phyloP scores from a whole-genome alignment of 2,329 filamentous ascomycete genomes.

The Rhinocladiella similis region DNA sequence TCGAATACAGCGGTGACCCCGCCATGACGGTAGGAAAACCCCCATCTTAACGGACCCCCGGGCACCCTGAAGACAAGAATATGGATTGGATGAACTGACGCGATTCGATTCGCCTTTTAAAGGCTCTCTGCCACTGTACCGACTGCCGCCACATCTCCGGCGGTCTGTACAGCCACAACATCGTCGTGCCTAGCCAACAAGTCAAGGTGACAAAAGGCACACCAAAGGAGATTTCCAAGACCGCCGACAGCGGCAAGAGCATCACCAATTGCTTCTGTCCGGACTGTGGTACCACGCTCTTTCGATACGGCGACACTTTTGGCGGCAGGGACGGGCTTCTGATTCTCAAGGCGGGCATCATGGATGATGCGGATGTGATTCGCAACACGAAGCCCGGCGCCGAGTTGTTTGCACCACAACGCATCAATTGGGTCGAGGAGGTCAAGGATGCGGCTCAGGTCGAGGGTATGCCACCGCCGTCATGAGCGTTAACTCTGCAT shows the following conservation, averaged over 20 bases:
- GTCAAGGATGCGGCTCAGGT: conserved; percentile 22
- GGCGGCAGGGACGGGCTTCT: conserved; percentile 33
- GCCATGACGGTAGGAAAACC: conserved; percentile 31
- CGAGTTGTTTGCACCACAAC: conserved; percentile 34
- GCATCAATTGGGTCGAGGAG: conserved; percentile 18
- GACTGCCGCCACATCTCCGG: conserved; percentile 43
- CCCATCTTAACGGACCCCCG: neutral
- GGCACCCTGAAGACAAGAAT: too few relatives aligned
- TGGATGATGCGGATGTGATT: conserved; percentile 35
- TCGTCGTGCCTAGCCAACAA: conserved; percentile 33
- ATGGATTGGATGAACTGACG: too few relatives aligned
- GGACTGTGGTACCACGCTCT: conserved; percentile 38
- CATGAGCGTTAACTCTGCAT: too few relatives aligned
- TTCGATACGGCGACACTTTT: conserved; percentile 26
- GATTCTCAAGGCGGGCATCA: conserved; percentile 38
- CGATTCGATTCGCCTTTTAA: too few relatives aligned
- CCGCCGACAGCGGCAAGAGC: conserved; percentile 37
- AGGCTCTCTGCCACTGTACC: conserved; percentile 41
- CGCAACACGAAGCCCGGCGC: conserved; percentile 32
- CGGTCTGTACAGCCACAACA: conserved; percentile 33
- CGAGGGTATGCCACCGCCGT: conserved; percentile 19
- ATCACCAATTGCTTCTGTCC: conserved; percentile 39
- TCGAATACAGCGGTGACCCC: conserved; percentile 36
- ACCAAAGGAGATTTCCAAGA: conserved; percentile 38
- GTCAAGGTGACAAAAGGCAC: conserved; percentile 34